These are phyloP conservation scores for Cyberlindnera bimundalis DNA, from an alignment of 805 yeast species.

Conservation along the genomic window DNA sequence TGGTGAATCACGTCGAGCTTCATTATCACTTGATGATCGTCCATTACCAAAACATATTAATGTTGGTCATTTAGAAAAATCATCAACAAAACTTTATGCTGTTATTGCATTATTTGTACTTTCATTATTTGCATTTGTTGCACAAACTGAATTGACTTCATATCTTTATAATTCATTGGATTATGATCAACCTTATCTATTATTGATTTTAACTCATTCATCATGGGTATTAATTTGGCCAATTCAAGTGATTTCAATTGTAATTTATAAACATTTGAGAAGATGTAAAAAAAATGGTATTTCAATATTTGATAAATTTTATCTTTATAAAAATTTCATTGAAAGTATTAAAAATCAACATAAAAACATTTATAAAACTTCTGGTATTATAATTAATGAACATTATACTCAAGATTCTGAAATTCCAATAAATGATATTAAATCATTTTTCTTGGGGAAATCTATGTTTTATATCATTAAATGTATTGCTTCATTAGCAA, in stretches of 20 bases:
- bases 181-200: slow-evolving; percentile 66
- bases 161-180: slow-evolving; percentile 53
- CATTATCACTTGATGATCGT: too few relatives aligned
- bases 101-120: slow-evolving; percentile 38
- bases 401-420: slow-evolving; percentile 16
- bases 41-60: neutral
- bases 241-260: slow-evolving; percentile 50
- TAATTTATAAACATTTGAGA: slow-evolving; percentile 40
- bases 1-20: slow-evolving; percentile 11
- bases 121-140: slow-evolving; percentile 60
- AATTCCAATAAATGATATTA: slow-evolving; percentile 13
- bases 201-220: slow-evolving; percentile 70
- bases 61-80: slow-evolving; percentile 17
- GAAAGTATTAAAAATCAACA: slow-evolving; percentile 43
- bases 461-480: slow-evolving; percentile 38
- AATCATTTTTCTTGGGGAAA: slow-evolving; percentile 12
- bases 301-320: slow-evolving; percentile 15
- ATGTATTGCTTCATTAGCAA: slow-evolving; percentile 43
- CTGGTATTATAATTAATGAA: slow-evolving; percentile 20
- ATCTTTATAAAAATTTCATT: slow-evolving; percentile 25
- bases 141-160: slow-evolving; percentile 78
- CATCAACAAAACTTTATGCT: slow-evolving; percentile 12
- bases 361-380: slow-evolving; percentile 37
- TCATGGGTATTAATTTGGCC: slow-evolving; percentile 78
- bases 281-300: slow-evolving; percentile 22